These are phyloP conservation scores for Thozetella sp. DNA, from an alignment of 495 filamentous ascomycete species.

Conservation along the genomic window DNA sequence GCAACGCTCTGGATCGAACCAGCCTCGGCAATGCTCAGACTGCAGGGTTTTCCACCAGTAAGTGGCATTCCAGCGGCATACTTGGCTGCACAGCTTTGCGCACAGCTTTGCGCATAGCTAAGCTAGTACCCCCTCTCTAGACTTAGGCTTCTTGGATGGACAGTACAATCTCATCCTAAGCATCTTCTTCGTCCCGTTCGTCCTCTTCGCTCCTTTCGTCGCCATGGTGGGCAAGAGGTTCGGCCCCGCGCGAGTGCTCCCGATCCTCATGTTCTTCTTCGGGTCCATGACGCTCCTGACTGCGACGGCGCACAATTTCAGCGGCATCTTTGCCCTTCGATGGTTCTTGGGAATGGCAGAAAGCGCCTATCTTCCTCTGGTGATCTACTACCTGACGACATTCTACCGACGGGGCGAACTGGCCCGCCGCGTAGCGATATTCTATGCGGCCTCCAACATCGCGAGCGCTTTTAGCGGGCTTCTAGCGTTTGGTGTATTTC, in stretches of 20 bases:
- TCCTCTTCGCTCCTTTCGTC: conserved; percentile 65
- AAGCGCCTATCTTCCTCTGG: conserved; percentile 72
- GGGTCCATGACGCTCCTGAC: conserved; percentile 58
- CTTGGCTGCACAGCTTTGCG: no score
- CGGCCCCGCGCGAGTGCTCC: conserved; percentile 64
- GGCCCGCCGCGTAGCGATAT: conserved; percentile 72
- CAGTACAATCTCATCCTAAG: conserved; percentile 73
- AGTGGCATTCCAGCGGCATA: no score
- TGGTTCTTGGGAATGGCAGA: conserved; percentile 74
- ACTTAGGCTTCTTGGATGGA: conserved; percentile 53
- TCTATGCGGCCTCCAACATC: conserved; percentile 76
- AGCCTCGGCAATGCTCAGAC: conserved; percentile 76
- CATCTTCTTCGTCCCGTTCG: conserved; percentile 78
- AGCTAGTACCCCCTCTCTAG: no score
- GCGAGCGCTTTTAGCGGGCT: conserved; percentile 75
- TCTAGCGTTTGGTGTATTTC: conserved; percentile 76
- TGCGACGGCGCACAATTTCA: conserved; percentile 59
- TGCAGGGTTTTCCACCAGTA: conserved; percentile 38
- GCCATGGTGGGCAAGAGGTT: conserved; percentile 71
- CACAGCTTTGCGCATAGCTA: no score
- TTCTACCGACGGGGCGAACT: conserved; percentile 75
- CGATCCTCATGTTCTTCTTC: conserved; percentile 69
- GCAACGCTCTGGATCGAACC: conserved; percentile 66
- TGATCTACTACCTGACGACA: conserved; percentile 48
- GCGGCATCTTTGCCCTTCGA: conserved; percentile 67